Evolutionary conservation across 495 filamentous ascomycete genomes (phyloP), one percentile per base, ranked within the genome.

Genomic region (Talaromyces wortmannii): DNA sequence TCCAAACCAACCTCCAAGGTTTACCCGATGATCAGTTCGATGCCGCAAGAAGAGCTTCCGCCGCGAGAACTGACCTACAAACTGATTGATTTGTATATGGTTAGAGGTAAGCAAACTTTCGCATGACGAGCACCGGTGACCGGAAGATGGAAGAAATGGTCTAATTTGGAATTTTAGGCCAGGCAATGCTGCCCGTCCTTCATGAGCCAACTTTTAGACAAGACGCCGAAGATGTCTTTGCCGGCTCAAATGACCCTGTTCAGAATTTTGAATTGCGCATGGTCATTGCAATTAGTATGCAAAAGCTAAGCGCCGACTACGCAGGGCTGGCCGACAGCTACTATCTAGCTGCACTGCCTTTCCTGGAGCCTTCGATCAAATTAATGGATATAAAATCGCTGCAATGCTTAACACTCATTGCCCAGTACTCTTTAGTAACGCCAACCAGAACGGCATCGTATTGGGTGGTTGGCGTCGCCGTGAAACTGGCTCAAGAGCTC

Each of bases 221-320:
- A 59, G 87, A 92, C 55, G 74, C 95, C 29, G 81, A 91, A 47
- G 83, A 87, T 55, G 90, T 95, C 15, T 92, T 91, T 62, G 75
- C 80, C 54, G 87, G 87, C 15, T 87, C 85, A 11, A 75, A 69
- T 7, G 88, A 94, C 63, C 80, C 90, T 4, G 90, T 88, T 66
- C 80, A 91, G 59, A 90, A 92, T 53, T 97, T 96, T 60, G 81
- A 90, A 45, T 65, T 92, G 40, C 85, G 88, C 53, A 89, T 96
- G 82, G 90, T 95, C 30, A 80, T 96, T 62, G 92, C 92, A 3
- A 94, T 95, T 59, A 90, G 88, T 67, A 83, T 96, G 75, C 91
- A 96, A 64, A 95, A 91, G 65, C 74, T 95, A 59, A 88, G 89
- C 63, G 74, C 82, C 2, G 81, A 82, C 47, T 96, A 89, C 66